Evolutionary conservation across 2,329 filamentous ascomycete genomes (phyloP).

Genomic region (Colletotrichum gigasporum): DNA sequence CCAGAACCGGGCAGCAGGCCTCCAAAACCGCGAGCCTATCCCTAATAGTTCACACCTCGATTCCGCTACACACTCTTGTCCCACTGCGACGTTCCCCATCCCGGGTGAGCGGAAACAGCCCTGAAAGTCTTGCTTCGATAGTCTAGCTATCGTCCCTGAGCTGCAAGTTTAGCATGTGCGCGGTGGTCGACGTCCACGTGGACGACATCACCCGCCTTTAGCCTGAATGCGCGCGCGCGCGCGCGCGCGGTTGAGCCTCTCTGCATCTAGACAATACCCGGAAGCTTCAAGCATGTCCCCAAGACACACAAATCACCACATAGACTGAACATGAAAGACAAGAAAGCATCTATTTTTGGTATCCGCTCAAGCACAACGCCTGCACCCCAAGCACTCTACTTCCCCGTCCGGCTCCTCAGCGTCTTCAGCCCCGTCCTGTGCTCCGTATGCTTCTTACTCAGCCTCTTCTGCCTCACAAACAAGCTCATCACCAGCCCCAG

Average conservation of each 20-base stretch:
- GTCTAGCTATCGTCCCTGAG: neutral
- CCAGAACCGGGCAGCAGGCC: neutral
- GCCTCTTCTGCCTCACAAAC: constrained; percentile 57
- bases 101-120: constrained; percentile 15
- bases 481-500: constrained; percentile 57
- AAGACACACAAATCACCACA: neutral
- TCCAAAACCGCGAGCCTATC: too few relatives aligned
- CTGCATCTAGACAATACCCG: neutral
- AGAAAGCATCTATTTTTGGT: neutral
- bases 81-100: constrained; percentile 4
- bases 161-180: neutral
- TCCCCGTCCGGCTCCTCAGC: constrained; percentile 38
- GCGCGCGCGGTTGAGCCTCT: constrained; percentile 15
- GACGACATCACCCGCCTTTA: constrained; percentile 5
- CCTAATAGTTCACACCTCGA: neutral
- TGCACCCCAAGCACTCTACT: neutral
- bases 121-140: neutral
- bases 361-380: constrained; percentile 3
- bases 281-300: too few relatives aligned
- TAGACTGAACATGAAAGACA: neutral
- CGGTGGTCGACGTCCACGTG: neutral
- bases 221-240: constrained; percentile 21
- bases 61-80: neutral
- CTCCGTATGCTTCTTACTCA: constrained; percentile 66
- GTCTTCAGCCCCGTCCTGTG: constrained; percentile 66